These are phyloP conservation scores for Cadophora gregata DNA, from an alignment of 2,329 filamentous ascomycete genomes.

Conservation along the genomic window DNA sequence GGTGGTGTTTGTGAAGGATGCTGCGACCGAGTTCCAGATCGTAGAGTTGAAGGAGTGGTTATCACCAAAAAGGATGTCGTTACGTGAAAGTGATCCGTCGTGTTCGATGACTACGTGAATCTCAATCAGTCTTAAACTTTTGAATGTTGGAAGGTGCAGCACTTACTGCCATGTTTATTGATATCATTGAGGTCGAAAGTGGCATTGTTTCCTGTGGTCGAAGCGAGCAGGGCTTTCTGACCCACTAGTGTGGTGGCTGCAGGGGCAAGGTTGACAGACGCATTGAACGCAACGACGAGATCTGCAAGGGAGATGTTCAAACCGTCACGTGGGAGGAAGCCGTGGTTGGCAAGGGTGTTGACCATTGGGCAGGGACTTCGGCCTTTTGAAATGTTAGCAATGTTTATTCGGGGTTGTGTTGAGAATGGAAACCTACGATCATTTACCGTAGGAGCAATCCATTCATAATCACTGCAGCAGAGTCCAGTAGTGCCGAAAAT, in stretches of 20 bases:
- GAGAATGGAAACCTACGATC: neutral
- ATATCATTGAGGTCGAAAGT: conserved; percentile 31
- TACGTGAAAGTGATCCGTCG: conserved; percentile 25
- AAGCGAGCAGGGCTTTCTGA: conserved; percentile 13
- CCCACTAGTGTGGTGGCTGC: conserved; percentile 19
- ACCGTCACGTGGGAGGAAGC: conserved; percentile 49
- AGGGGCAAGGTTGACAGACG: conserved; percentile 22
- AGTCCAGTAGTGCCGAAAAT: neutral
- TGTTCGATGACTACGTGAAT: conserved; percentile 25
- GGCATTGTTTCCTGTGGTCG: conserved; percentile 21
- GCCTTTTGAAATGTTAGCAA: conserved; percentile 10
- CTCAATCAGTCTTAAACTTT: neutral
- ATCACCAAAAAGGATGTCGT: conserved; percentile 25
- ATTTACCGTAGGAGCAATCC: neutral
- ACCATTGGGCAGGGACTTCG: conserved; percentile 48
- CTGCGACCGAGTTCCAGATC: conserved; percentile 21
- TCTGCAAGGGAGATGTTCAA: conserved; percentile 41
- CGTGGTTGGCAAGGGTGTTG: conserved; percentile 51
- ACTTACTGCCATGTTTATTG: conserved; percentile 21
- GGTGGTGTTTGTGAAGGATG: conserved; percentile 14
- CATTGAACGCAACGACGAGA: conserved; percentile 17
- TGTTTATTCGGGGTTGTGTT: neutral
- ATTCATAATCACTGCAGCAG: neutral
- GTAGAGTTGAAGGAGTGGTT: conserved; percentile 28
- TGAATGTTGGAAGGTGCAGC: neutral